Percentiles rank a stretch among this genome's conserved stretches.
These are phyloP conservation scores for Arthrobotrys musiformis DNA, from an alignment of 2,329 filamentous ascomycete genomes.

Conservation along the genomic window DNA sequence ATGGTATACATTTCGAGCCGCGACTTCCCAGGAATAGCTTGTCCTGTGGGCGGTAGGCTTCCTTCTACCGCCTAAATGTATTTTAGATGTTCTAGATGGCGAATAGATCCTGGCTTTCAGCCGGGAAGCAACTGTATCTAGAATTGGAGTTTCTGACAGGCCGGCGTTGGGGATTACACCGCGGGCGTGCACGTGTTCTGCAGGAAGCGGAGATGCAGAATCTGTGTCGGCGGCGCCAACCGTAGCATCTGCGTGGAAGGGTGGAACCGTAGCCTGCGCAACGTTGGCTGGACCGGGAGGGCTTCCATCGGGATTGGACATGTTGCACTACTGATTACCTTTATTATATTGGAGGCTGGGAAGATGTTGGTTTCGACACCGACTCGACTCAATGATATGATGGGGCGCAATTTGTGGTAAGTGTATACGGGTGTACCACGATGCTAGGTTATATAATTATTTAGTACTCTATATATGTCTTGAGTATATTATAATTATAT, in stretches of 20 bases:
- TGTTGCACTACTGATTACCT: neutral
- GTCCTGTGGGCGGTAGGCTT: constrained; percentile 32
- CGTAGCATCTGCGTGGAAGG: neutral
- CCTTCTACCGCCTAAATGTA: constrained; percentile 9
- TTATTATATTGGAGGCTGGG: neutral
- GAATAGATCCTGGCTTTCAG: neutral
- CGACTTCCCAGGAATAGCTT: constrained; percentile 38
- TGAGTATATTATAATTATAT: too few species aligned
- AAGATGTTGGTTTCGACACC: neutral
- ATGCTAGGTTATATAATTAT: too few species aligned
- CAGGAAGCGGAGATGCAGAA: constrained; percentile 16
- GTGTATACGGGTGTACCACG: too few species aligned
- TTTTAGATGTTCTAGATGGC: constrained; percentile 5
- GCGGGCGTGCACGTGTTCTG: constrained; percentile 26
- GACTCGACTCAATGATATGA: too few species aligned
- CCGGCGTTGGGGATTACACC: constrained; percentile 27
- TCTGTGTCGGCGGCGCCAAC: neutral
- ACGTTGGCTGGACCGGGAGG: constrained; percentile 24
- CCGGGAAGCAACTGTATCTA: constrained; percentile 6
- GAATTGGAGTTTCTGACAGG: constrained; percentile 16
- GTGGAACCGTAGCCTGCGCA: constrained; percentile 9
- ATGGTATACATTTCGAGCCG: constrained; percentile 54
- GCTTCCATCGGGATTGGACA: constrained; percentile 11
- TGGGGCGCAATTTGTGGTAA: too few species aligned
- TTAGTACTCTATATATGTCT: too few species aligned